Conservation (phyloP, 345 rosid genomes). For the Heritiera fomes region DNA sequence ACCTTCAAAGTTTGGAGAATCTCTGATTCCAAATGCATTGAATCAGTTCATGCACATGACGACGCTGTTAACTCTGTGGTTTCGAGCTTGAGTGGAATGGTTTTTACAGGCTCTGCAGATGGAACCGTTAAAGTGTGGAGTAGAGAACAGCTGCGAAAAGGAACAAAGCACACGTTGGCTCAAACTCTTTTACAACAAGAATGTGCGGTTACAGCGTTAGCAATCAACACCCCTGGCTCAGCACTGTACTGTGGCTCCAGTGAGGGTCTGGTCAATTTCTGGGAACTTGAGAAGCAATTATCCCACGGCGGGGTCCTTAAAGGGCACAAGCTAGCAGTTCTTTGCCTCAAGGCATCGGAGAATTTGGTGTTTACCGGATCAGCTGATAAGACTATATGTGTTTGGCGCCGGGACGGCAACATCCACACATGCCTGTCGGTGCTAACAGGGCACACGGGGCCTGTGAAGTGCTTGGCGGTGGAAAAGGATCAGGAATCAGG, state of each 20-base stretch:
- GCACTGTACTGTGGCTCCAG: constrained; percentile 83
- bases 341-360: constrained; percentile 74
- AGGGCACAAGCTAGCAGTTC: constrained; percentile 90
- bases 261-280: constrained; percentile 82
- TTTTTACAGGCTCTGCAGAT: constrained; percentile 91
- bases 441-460: constrained; percentile 87
- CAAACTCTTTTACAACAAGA: constrained; percentile 78
- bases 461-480: constrained; percentile 84
- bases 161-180: constrained; percentile 53
- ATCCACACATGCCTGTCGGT: constrained; percentile 82
- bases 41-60: constrained; percentile 82
- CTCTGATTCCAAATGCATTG: constrained; percentile 82
- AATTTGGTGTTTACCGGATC: constrained; percentile 84
- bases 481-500: constrained; percentile 60
- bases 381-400: constrained; percentile 94
- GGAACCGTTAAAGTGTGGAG: constrained; percentile 92
- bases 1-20: constrained; percentile 91
- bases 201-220: constrained; percentile 84
- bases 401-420: constrained; percentile 75
- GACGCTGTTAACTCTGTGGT: constrained; percentile 90
- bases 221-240: constrained; percentile 47
- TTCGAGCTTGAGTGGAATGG: constrained; percentile 45
- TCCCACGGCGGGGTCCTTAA: constrained; percentile 74
- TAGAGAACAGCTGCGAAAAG: constrained; percentile 52
- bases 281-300: constrained; percentile 74